Evolutionary conservation across 495 filamentous ascomycete genomes (phyloP).

Genomic region (Penicillium longicatenatum): DNA sequence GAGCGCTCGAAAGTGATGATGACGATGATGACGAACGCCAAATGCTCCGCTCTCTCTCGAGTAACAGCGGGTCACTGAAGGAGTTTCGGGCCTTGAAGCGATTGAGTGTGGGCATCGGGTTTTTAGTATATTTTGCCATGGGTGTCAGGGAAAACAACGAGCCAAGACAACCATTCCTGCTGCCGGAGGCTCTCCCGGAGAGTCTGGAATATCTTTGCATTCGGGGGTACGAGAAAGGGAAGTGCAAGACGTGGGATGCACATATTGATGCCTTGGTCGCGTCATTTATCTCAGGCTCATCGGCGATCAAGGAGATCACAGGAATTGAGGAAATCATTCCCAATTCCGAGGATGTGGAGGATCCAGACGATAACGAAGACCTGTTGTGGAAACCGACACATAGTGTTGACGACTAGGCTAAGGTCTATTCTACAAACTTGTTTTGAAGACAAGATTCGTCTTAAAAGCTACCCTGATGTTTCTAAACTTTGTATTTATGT

Average conservation of each 20-base stretch:
- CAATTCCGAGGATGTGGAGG: constrained; percentile 17
- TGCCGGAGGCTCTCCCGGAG: constrained; percentile 22
- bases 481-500: too few relatives aligned
- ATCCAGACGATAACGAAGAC: constrained; percentile 18
- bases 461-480: too few relatives aligned
- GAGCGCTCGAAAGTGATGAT: neutral
- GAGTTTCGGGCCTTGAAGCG: constrained; percentile 25
- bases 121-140: constrained; percentile 27
- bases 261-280: constrained; percentile 24
- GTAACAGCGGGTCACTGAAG: constrained; percentile 11
- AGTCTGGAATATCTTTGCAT: constrained; percentile 31
- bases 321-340: constrained; percentile 26
- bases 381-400: constrained; percentile 14
- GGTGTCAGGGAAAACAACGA: constrained; percentile 5
- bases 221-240: constrained; percentile 27
- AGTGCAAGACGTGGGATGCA: constrained; percentile 13
- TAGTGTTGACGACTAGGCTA: too few relatives aligned
- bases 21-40: neutral
- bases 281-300: constrained; percentile 10
- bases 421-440: too few relatives aligned
- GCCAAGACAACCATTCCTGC: neutral
- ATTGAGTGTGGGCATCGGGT: constrained; percentile 25
- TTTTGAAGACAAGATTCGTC: too few relatives aligned
- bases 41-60: neutral
- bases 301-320: constrained; percentile 20